Evolutionary conservation across 78 protist species (phyloP).

Genomic region (Emiliania huxleyi): DNA sequence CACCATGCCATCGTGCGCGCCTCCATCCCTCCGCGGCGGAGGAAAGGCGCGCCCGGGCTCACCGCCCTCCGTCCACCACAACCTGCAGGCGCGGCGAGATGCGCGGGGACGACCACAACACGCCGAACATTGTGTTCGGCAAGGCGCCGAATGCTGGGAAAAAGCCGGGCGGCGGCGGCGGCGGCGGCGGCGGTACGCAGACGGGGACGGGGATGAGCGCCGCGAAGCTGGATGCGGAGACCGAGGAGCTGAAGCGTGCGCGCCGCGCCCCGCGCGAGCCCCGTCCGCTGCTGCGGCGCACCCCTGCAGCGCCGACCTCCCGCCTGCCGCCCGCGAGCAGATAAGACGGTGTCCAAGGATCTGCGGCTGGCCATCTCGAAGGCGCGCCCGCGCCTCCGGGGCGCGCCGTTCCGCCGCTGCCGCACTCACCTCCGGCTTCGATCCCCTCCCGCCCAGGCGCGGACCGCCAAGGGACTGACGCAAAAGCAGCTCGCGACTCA

Average conservation of each 20-base stretch:
- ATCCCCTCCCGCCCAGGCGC: no score
- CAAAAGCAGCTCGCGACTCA: background rate
- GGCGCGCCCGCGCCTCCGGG: constrained; percentile 74
- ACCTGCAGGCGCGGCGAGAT: background rate
- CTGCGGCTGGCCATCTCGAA: constrained; percentile 29
- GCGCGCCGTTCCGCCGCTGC: no score
- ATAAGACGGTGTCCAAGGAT: background rate
- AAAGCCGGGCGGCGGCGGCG: background rate
- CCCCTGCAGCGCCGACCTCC: background rate
- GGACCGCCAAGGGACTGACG: background rate
- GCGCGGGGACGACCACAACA: background rate
- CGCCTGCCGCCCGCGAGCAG: background rate
- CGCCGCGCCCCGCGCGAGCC: background rate
- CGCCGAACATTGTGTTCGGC: background rate
- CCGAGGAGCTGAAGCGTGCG: constrained; percentile 14
- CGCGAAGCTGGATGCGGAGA: background rate
- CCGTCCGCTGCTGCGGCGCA: background rate
- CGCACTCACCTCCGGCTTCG: no score
- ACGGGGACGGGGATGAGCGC: background rate
- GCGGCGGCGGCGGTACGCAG: background rate
- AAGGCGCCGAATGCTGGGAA: background rate
- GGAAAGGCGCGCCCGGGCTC: no score
- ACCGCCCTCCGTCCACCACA: no score
- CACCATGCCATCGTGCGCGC: no score
- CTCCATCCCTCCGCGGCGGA: no score